Base-by-base conservation (phyloP, 208 protist genomes). In the Phytomonas sp. region DNA sequence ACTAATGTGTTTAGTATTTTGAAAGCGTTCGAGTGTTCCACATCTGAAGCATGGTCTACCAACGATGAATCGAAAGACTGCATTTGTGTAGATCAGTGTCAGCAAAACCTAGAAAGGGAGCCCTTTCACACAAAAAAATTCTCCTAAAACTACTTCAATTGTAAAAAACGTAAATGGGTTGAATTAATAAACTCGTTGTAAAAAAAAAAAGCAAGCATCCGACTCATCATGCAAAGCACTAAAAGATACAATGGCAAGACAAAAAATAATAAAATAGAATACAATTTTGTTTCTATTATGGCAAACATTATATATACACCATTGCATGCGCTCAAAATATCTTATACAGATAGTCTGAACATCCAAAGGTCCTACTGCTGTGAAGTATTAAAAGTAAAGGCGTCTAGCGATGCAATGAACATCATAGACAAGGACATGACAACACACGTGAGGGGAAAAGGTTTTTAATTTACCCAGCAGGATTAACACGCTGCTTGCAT, bases 1-100 rank as follows among this genome's bases (percentile, higher is more conserved):
- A 97, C 79, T 46, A 97, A 87, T 2, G 82, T 84, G 74, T 93
- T 82, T 2, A 97, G 70, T 15, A 88, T 71, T 26, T 87, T 60
- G 67, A 91, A 89, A 5, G 93, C 93, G 17, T 84, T 93, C 30
- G 93, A 94, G 71, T 97, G 85, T 3, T 88, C 91, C 36, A 97
- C 89, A 75, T 97, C 91, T 5, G 84, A 81, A 11, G 83, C 89
- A 59, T 94, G 86, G 9, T 86, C 89, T 36, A 86, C 31, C 46
- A n/a, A 43, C 17, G 34, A 43, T 20, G 65, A 63, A 15, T 75
- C 64, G 33, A 68, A 70, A n/a, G 69, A 70, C 26, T 76, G 56
- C 11, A 37, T 69, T 1, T 60, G 30, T 28, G 15, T 62, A 9
- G 43, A 33, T 29, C 13, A 37, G 26, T 59, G 65, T 62, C 71